These are phyloP conservation scores for Jackrogersella multiformis DNA, from an alignment of 495 filamentous ascomycete genomes.

Conservation along the genomic window DNA sequence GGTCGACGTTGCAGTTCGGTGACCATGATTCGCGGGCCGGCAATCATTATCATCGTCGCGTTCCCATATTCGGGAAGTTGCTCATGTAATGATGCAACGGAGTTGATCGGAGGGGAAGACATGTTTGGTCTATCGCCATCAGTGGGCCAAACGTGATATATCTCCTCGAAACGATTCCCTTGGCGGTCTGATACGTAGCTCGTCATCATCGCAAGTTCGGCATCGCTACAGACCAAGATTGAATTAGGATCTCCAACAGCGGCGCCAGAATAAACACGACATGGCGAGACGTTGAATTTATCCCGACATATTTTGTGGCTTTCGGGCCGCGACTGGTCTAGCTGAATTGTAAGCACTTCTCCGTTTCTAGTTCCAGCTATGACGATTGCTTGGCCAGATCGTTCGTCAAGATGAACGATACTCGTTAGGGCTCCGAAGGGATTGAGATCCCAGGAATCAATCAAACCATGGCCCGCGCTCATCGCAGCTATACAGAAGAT, in stretches of 20 bases:
- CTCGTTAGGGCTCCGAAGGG: conserved; percentile 49
- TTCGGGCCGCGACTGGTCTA: conserved; percentile 5
- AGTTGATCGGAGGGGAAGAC: conserved; percentile 44
- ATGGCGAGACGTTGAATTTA: conserved; percentile 32
- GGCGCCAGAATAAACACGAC: conserved; percentile 32
- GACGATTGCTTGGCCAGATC: conserved; percentile 28
- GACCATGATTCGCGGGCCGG: conserved; percentile 59
- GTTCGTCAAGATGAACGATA: conserved; percentile 39
- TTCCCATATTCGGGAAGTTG: conserved; percentile 38
- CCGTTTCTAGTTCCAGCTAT: conserved; percentile 56
- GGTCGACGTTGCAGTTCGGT: conserved; percentile 57
- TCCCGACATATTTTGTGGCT: conserved; percentile 15
- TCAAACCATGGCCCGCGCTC: background rate
- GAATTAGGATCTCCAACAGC: conserved; percentile 24
- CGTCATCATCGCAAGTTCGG: conserved; percentile 41
- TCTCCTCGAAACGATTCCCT: conserved; percentile 29
- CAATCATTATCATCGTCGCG: conserved; percentile 50
- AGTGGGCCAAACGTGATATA: conserved; percentile 52
- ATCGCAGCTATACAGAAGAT: background rate
- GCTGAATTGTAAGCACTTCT: conserved; percentile 50
- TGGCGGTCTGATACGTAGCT: background rate
- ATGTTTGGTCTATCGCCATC: conserved; percentile 47
- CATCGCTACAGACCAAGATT: conserved; percentile 39
- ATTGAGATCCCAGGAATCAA: background rate
- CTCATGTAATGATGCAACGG: conserved; percentile 43